Evolutionary conservation across 345 rosid genomes (phyloP), one percentile per base, ranked within the genome.

Genomic region (Physaria fendleri): DNA sequence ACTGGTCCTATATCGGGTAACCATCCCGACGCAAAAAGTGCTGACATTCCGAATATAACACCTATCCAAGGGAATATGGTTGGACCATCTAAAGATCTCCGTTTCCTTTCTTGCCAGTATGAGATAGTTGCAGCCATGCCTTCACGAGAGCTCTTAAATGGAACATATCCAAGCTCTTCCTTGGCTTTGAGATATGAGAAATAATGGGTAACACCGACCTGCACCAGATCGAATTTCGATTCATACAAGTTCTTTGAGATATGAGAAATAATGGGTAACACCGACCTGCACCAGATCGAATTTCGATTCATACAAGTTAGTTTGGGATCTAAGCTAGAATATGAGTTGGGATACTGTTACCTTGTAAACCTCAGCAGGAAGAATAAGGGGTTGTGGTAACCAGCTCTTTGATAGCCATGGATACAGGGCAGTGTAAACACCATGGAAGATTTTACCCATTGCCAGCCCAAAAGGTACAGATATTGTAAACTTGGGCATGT

Each of bases 351-450:
- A 59, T 73, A 44, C 39, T 73, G 45, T 58, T 51, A 86, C 98
- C 95, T 88, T 88, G 66, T 86, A 79, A 17, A 92, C 95, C 81
- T 88, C 96, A 34, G 93, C 87, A 3, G 98, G 98, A 76, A 92
- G 90, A 43, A 88, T 67, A 9, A 86, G 27, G 3, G 96, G 98
- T 61, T 78, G 83, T 25, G 95, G 98, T 81, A 92, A 79, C 98
- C 98, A 92, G 81, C 82, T 38, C 24, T 44, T 52, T 39, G 88
- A 76, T 76, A 92, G 75, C 85, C 88, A 88, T 17, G 96, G 98
- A 71, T 88, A 88, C 24, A 85, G 50, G 7, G 88, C 43, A 37
- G 85, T 82, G 70, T 84, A 92, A 48, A 79, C 33, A 66, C 63
- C 77, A 59, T 70, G 76, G 59, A 82, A 75, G 66, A 85, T 39